Base-by-base conservation (phyloP, 441 rosid genomes). In the Adansonia grandidieri region DNA sequence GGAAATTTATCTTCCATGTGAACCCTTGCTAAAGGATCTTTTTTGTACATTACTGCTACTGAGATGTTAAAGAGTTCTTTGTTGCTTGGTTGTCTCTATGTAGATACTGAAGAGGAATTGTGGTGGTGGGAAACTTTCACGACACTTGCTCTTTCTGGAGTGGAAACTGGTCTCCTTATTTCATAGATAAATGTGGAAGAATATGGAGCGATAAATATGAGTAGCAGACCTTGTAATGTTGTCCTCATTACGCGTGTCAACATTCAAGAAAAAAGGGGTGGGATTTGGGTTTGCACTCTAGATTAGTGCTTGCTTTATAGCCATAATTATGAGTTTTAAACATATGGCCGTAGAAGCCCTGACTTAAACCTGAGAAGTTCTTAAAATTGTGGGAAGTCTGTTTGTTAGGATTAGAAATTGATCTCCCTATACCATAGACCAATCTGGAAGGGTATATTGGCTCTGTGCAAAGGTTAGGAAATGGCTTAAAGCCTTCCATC, bases 351-450 rank as follows among this genome's bases (percentile, higher is more conserved):
- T 24, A 7, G 44, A 13, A 50, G 42, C 20, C 56, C 45, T 24
- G 44, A 70, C 20, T 47, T 50, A 24, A 70, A 70, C 57, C 45
- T 13, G 74, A n/a, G 73, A 69, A 69, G 13, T 69, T 69, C 73
- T 69, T 47, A 48, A 70, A 24, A 70, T 24, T 70, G 19, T 70
- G 11, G 22, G n/a, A 9, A 51, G 47, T 62, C 62, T 71, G 54
- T 32, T 32, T 53, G 62, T n/a, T 71, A 32, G 10, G 75, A 24
- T 37, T 61, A 22, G 58, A 50, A 37, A 51, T 28, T 70, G 74
- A 15, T 70, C 74, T 48, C 60, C 17, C 14, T 51, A 50, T 70
- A 60, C 17, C 13, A 13, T 70, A 50, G 53, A 15, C 15, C 28
- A 50, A 70, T 48, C 5, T 28, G 60, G 54, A 68, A 45, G 37